These are phyloP conservation scores for Cenchrus fungigraminus DNA, from an alignment of 176 grass and related monocot genomes.

Conservation along the genomic window DNA sequence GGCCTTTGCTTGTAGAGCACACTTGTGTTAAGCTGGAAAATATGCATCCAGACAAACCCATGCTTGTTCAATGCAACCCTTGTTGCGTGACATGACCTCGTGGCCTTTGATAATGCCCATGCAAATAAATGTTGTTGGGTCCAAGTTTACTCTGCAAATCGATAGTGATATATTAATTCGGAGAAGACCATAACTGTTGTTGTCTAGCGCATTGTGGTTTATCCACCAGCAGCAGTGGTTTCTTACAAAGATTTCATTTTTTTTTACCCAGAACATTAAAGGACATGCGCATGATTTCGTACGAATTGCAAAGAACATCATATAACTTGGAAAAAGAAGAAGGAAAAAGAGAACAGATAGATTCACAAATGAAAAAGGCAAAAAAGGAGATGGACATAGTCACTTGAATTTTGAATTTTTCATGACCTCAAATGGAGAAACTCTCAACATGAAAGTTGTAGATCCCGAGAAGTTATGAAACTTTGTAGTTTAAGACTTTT, in stretches of 20 bases:
- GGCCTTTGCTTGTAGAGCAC: not conserved
- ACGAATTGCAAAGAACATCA: not conserved
- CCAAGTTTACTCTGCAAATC: not conserved
- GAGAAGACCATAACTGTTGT: not conserved
- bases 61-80: conserved; percentile 11
- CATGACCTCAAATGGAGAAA: no score
- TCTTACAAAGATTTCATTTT: no score
- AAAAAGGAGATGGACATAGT: no score
- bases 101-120: conserved; percentile 32
- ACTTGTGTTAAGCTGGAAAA: not conserved
- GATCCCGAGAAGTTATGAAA: no score
- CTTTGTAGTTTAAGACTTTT: no score
- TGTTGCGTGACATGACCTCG: conserved; percentile 17
- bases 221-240: no score
- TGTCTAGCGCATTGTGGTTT: not conserved
- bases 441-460: no score
- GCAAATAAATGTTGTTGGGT: conserved; percentile 22
- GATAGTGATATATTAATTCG: not conserved
- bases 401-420: no score
- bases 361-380: no score
- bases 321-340: not conserved
- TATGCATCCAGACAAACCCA: conserved; percentile 13
- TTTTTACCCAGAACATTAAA: not conserved
- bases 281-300: not conserved
- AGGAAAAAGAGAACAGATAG: not conserved